phyloP scores from a whole-genome alignment of 2,329 filamentous ascomycete genomes.

The Boeremia exigua region DNA sequence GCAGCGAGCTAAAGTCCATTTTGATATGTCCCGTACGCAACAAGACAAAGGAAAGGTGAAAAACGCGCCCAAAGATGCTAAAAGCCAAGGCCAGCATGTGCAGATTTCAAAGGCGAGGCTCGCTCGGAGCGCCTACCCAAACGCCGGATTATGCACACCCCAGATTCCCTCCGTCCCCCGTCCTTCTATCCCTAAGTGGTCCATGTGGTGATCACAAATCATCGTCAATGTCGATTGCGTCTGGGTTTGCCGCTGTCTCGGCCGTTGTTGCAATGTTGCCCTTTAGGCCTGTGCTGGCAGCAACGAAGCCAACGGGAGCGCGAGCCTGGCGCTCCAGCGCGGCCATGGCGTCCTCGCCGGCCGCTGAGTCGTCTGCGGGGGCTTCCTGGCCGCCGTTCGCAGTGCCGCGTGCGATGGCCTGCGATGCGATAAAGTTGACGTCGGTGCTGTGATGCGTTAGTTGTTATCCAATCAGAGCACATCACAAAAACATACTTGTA shows the following conservation, averaged over 20 bases:
- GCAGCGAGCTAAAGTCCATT: no score
- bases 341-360: slow-evolving; percentile 82
- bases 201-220: slow-evolving; percentile 18
- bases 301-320: slow-evolving; percentile 89
- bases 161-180: no score
- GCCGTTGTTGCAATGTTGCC: slow-evolving; percentile 61
- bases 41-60: no score
- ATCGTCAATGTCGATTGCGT: slow-evolving; percentile 81
- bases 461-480: background rate
- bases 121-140: no score
- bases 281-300: slow-evolving; percentile 77
- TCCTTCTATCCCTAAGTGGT: no score
- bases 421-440: slow-evolving; percentile 96
- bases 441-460: slow-evolving; percentile 70
- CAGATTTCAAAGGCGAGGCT: no score
- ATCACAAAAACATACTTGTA: slow-evolving; percentile 72
- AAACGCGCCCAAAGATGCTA: no score
- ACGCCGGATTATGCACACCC: no score
- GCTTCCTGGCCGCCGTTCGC: slow-evolving; percentile 50
- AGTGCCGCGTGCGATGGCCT: slow-evolving; percentile 85
- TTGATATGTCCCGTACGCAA: no score
- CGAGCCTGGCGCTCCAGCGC: slow-evolving; percentile 86
- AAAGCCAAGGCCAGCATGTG: no score
- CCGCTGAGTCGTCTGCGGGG: slow-evolving; percentile 54
- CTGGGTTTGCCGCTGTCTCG: slow-evolving; percentile 70